Base-by-base conservation (phyloP, 192 early-diverging fungal genomes). In the Coemansia sp. region DNA sequence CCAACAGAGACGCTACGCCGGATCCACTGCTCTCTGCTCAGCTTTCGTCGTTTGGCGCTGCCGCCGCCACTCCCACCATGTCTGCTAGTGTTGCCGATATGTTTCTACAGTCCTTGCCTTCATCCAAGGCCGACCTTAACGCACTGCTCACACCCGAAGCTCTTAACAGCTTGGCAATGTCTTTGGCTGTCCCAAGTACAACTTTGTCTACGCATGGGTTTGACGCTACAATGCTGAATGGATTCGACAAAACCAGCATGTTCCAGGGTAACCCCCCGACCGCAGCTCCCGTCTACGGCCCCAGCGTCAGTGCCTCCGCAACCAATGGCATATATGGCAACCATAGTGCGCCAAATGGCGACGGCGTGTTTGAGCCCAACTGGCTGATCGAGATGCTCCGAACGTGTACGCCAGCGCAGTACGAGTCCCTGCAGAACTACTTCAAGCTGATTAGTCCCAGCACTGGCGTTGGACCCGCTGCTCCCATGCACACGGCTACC, bases 391-490 rank as follows among this genome's bases (percentile, higher is more conserved):
- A 51, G 4, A 57, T 68, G 59, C 57, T 66, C 42, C 51, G 45
- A 44, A 48, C 57, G 24, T 45, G 56, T 24, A 75, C 78, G 5
- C 67, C 78, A 3, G 73, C 69, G 51, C 73, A 80, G 50, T 71
- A 72, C 37, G 64, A 80, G 33, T 46, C 37, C 16, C n/a, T 80
- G 63, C 62, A 68, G 21, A 68, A 62, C 53, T 64, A 61, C 24
- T 64, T 72, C 19, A 56, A 62, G 16, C 51, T 59, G 27, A 45
- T 69, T 13, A 64, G 65, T n/a, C 62, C 61, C 53, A 61, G 24
- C 45, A 34, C 4, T 33, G 34, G 39, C 19, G 27, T 4, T 56
- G 31, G 53, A 40, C 2, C 59, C 3, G 35, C 35, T 11, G 59
- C 59, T 24, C 59, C 59, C 21, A 34, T 60, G 35, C 36, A 1